A percentile compares a stretch with the other conserved stretches of the same genome.
phyloP scores from a whole-genome alignment of 768 basidiomycete genomes.

The Mycena galopus region DNA sequence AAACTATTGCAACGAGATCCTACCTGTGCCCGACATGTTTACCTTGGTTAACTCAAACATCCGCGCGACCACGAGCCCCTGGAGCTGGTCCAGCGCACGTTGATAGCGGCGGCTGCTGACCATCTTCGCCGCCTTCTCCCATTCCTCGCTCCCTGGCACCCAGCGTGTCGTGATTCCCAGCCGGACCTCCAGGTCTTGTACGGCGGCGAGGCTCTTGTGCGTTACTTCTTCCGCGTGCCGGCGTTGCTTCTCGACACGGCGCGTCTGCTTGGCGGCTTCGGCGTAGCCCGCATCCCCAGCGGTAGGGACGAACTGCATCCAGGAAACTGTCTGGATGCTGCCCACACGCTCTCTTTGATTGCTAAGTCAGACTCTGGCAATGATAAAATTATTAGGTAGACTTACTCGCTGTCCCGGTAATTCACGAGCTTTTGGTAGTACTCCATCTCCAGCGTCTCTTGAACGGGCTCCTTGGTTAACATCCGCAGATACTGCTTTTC shows the following conservation, averaged over 20 bases:
- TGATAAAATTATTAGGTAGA: not conserved
- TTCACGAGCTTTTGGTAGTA: not conserved
- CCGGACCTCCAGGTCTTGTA: too few relatives aligned
- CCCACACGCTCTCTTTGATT: not conserved
- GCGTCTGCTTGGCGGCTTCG: not conserved
- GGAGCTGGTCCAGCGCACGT: too few relatives aligned
- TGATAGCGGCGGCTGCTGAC: too few relatives aligned
- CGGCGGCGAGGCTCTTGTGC: too few relatives aligned
- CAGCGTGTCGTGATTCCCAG: too few relatives aligned
- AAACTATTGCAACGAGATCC: too few relatives aligned
- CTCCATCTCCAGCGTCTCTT: not conserved
- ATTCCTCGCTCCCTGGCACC: too few relatives aligned
- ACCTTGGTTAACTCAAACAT: too few relatives aligned
- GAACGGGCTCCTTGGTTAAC: not conserved
- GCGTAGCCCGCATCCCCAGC: not conserved
- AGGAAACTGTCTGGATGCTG: not conserved
- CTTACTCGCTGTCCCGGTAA: not conserved
- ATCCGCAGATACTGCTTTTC: not conserved
- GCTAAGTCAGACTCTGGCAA: not conserved
- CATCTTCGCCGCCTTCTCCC: too few relatives aligned
- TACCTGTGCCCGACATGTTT: too few relatives aligned
- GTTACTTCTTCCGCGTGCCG: too few relatives aligned
- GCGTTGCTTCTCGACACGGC: not conserved
- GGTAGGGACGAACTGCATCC: not conserved
- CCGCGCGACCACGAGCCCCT: too few relatives aligned